Base-by-base conservation (phyloP, 2,329 filamentous ascomycete species). In the Fusarium sp. region DNA sequence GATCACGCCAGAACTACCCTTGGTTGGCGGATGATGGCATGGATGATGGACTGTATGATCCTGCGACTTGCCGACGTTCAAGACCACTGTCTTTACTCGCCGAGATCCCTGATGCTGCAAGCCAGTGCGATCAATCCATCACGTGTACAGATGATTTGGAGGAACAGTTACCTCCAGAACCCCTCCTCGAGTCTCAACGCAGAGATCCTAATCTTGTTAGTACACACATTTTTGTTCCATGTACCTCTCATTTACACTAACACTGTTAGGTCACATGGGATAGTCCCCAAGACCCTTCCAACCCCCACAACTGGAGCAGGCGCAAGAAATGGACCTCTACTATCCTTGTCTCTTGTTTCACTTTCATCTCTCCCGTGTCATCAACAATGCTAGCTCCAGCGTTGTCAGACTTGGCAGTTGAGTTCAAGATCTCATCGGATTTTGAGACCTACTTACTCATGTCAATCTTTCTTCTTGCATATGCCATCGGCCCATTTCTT, bases 401-500 rank as follows among this genome's bases (percentile, higher is more conserved):
- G 1, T 71, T 88, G 13, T 66, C 76, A 6, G 75, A 79, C 7
- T 79, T 88, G 21, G 79, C 80, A 2, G 71, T 76, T 3, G 83
- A 87, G 18, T 78, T 87, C 34, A 60, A 81, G 25, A 83, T 86
- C 51, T 75, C 73, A 1, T 79, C 79, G 10, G 77, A 73, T 7
- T 79, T 86, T 28, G 76, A 82, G 43, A 83, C 74, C 58, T 87
- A 41, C 7, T 84, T 90, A 50, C 81, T 88, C 67, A 81, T 90
- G 54, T 88, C 87, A 2, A 83, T 91, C 39, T 89, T 88, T 75
- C 81, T 91, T 6, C 81, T 89, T 0, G 87, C 87, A 53, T 85
- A 85, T 46, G 84, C 84, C 13, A 79, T 87, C 26, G 86, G 85
- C 0, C 85, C 86, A 1, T 80, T 87, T 13, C 59, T 87, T 14